Percentiles rank a stretch among this genome's conserved stretches.
Evolutionary conservation across 371 early-diverging fungal genomes (phyloP).

Genomic region (Mucor circinelloides): DNA sequence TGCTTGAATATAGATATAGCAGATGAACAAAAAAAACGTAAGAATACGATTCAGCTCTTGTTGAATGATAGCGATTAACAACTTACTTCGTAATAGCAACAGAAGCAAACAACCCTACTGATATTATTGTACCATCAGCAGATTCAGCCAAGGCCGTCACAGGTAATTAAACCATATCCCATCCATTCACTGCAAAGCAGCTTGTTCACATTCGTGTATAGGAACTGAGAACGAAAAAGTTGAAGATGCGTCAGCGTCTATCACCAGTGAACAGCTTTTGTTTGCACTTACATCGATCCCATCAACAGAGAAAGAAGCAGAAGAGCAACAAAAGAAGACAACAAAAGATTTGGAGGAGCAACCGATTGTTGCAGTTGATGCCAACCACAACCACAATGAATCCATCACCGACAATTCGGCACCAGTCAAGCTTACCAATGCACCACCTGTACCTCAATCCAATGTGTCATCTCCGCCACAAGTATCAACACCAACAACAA

Average conservation of each 20-base stretch:
- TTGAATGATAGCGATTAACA: neutral
- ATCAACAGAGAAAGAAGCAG: neutral
- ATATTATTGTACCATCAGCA: slow-evolving; percentile 5
- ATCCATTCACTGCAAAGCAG: neutral
- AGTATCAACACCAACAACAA: neutral
- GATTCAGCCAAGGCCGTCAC: slow-evolving; percentile 18
- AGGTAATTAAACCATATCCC: slow-evolving; percentile 1
- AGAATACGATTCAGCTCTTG: neutral
- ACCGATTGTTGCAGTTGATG: neutral
- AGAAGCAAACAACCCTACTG: neutral
- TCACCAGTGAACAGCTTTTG: slow-evolving; percentile 46
- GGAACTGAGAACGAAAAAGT: neutral
- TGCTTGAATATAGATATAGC: neutral
- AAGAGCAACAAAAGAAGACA: neutral
- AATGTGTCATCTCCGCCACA: neutral
- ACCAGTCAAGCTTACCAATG: neutral
- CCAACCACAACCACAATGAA: neutral
- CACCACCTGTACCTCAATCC: neutral
- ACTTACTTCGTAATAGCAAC: neutral
- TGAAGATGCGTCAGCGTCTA: neutral
- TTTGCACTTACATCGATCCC: slow-evolving; percentile 40
- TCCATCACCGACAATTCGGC: neutral
- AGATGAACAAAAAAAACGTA: neutral
- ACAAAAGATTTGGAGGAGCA: neutral
- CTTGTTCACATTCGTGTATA: neutral